These are phyloP conservation scores for Sextonia rubra DNA, from an alignment of 164 flowering plant genomes.

Conservation along the genomic window DNA sequence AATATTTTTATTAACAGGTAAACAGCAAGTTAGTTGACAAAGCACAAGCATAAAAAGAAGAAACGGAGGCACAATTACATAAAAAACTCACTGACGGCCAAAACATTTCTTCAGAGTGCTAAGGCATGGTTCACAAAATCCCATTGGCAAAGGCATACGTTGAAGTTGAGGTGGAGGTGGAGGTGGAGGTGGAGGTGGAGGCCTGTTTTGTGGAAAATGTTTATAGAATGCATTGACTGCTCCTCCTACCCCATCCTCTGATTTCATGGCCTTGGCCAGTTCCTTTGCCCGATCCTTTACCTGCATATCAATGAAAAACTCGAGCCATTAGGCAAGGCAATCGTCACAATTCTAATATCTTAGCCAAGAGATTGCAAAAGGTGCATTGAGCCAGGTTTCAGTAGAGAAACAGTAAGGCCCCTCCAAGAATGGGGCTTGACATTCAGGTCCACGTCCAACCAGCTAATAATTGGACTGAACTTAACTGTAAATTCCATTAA, in stretches of 20 bases:
- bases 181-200: constrained; percentile 29
- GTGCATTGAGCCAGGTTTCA: neutral
- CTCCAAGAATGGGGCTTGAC: neutral
- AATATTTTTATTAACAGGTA: neutral
- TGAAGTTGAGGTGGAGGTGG: constrained; percentile 26
- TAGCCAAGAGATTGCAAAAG: neutral
- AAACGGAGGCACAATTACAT: neutral
- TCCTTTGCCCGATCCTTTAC: constrained; percentile 77
- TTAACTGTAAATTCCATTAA: no score
- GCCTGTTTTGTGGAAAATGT: constrained; percentile 61
- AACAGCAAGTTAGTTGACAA: neutral
- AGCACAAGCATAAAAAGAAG: neutral
- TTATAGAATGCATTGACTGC: constrained; percentile 90
- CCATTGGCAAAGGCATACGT: constrained; percentile 35
- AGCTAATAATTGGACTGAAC: neutral
- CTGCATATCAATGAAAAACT: constrained; percentile 28
- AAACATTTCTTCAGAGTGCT: constrained; percentile 35
- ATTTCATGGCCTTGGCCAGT: constrained; percentile 75
- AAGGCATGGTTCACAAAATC: constrained; percentile 24
- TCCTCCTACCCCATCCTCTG: constrained; percentile 93
- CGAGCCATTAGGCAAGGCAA: neutral
- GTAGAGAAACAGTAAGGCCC: neutral
- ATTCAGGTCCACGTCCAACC: neutral
- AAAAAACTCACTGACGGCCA: constrained; percentile 54
- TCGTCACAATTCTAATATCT: neutral